Base-by-base conservation (phyloP, 2,329 filamentous ascomycete species). In the Calycina herbarum region DNA sequence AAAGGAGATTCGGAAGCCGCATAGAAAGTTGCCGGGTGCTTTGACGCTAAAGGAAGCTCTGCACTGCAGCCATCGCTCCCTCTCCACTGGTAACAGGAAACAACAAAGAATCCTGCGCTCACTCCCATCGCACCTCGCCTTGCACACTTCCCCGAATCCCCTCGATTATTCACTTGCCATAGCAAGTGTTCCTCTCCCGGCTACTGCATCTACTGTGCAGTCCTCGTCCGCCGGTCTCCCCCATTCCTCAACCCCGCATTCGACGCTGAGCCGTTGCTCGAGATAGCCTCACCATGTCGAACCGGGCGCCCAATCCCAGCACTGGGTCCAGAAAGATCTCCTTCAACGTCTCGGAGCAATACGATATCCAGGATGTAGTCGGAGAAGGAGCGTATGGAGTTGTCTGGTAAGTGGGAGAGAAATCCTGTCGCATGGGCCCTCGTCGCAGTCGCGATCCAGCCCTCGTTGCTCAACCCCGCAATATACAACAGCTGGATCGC, bases 321-420 rank as follows among this genome's bases (percentile, higher is more conserved):
- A 80, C 84, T 75, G 86, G 86, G 74, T 89, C 88, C 74, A 87
- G 95, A 78, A 99, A 98, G 86, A 99, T 99, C 79, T 98, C 94
- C 64, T 99, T 99, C 89, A 99, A 99, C 77, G 95, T 99, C 69
- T 97, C 94, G 76, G 95, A 99, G 80, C 95, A 99, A 80, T 99
- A 99, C 78, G 95, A 99, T 77, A 99, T 99, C 72, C 94, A 98
- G 79, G 95, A 99, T 89, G 95, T 99, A 59, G 96, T 99, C 67
- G 95, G 95, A 73, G 95, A 99, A 81, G 95, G 95, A 76, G 95
- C 95, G 71, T 99, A 99, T 77, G 95, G 95, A 79, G 94, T 99
- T 71, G 95, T 99, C 72, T 98, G 95, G 94, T 97, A 86, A 78
- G 90, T 81, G 51, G 27, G 20, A 57, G 31, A 31, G 8, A 31